Evolutionary conservation across 768 basidiomycete genomes (phyloP), one percentile per base, ranked within the genome.

Genomic region (Asterophora parasitica): DNA sequence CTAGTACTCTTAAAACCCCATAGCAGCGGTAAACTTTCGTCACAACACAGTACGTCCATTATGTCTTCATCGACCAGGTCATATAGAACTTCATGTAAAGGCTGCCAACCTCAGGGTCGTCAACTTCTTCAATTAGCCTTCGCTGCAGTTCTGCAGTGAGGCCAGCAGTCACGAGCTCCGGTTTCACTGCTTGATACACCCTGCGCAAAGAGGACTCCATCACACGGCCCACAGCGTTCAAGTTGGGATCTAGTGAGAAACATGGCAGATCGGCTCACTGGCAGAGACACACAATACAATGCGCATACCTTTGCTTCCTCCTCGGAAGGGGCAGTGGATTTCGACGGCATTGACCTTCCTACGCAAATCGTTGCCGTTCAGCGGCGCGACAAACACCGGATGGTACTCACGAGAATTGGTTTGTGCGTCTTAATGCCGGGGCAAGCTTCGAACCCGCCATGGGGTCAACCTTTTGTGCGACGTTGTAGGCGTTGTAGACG

Each of bases 1-100:
- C n/a, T n/a, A n/a, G n/a, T n/a, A n/a, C n/a, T n/a, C n/a, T n/a
- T n/a, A n/a, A n/a, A n/a, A n/a, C n/a, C n/a, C n/a, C n/a, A n/a
- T n/a, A n/a, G n/a, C n/a, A n/a, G n/a, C n/a, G n/a, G n/a, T n/a
- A n/a, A n/a, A n/a, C n/a, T n/a, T n/a, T n/a, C n/a, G n/a, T n/a
- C n/a, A n/a, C n/a, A n/a, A n/a, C 23, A 23, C 3, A 23, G 23
- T 23, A 3, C 23, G 30, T 12, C 30, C 39, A 4, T 40, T 13
- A 40, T n/a, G 31, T 38, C 34, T 47, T 51, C 31, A 35, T 45
- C 6, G 45, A 43, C 44, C 35, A 51, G 13, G 41, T 32, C 41
- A 51, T 28, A 32, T 37, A 15, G 20, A 51, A 7, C 6, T 38
- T 16, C 11, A 26, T 19, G 28, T 46, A 43, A 17, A 12, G 32